Conservation (phyloP, 2,329 filamentous ascomycete species). For the Microdochium trichocladiopsis region DNA sequence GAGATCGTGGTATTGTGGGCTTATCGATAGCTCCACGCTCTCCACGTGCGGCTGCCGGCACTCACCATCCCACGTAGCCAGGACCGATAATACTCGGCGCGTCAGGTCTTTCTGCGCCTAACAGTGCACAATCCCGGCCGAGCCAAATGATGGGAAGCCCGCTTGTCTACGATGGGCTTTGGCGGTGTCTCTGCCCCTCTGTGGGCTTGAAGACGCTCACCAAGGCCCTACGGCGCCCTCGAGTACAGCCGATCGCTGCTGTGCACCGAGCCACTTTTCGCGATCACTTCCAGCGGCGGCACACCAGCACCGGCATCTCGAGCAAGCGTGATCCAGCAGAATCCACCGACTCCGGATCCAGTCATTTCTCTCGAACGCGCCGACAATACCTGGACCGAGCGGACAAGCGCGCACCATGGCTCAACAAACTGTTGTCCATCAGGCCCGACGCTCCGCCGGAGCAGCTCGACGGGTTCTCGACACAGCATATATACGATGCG, state of each 20-base stretch:
- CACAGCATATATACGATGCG: conserved; percentile 36
- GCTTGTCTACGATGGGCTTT: conserved; percentile 49
- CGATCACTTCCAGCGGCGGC: background rate
- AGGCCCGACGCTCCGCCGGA: conserved; percentile 8
- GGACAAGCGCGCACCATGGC: conserved; percentile 15
- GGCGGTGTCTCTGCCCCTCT: conserved; percentile 56
- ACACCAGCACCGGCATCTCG: background rate
- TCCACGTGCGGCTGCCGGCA: too few relatives aligned
- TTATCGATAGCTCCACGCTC: too few relatives aligned
- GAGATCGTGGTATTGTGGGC: too few relatives aligned
- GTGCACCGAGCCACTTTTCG: background rate
- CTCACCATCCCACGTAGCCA: too few relatives aligned
- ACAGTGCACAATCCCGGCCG: background rate
- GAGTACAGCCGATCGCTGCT: background rate
- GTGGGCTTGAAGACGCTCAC: conserved; percentile 33
- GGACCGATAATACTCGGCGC: too few relatives aligned
- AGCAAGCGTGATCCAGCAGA: background rate
- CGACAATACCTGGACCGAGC: conserved; percentile 13
- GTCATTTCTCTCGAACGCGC: conserved; percentile 3
- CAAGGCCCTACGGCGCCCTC: conserved; percentile 15
- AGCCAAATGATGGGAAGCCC: conserved; percentile 26
- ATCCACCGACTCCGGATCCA: background rate
- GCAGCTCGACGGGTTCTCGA: conserved; percentile 18
- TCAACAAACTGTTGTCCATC: conserved; percentile 14
- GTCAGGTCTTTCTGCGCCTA: background rate